phyloP scores from a whole-genome alignment of 2,329 filamentous ascomycete genomes.

The Beauveria rudraprayagi region DNA sequence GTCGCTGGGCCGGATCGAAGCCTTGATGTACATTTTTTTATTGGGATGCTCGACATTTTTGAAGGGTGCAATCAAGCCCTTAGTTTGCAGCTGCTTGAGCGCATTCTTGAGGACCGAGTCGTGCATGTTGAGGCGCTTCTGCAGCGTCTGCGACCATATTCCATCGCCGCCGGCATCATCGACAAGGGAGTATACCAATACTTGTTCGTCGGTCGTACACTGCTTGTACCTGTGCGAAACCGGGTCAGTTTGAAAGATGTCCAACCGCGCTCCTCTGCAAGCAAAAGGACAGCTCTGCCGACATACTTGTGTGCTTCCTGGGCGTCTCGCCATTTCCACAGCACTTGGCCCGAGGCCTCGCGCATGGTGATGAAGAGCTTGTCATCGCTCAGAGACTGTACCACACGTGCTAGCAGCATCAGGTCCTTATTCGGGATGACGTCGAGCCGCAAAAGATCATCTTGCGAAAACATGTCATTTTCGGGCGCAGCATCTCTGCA shows the following conservation, averaged over 20 bases:
- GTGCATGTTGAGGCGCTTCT: constrained; percentile 72
- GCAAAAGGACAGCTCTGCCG: not conserved
- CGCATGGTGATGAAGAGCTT: constrained; percentile 46
- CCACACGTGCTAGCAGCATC: constrained; percentile 44
- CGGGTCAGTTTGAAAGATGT: not conserved
- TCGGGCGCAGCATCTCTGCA: constrained; percentile 42
- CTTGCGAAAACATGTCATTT: constrained; percentile 47
- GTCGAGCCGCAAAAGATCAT: constrained; percentile 48
- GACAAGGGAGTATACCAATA: constrained; percentile 80
- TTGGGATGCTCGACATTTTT: constrained; percentile 86
- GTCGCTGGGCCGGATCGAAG: constrained; percentile 74
- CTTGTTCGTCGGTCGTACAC: constrained; percentile 62
- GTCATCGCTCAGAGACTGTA: constrained; percentile 52
- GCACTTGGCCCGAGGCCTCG: constrained; percentile 31
- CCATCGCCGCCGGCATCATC: constrained; percentile 78
- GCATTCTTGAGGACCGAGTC: constrained; percentile 73
- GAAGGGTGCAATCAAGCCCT: constrained; percentile 77
- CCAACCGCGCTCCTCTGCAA: not conserved
- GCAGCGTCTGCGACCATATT: constrained; percentile 85
- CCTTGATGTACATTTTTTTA: constrained; percentile 94
- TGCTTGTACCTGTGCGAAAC: constrained; percentile 42
- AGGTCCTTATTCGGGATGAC: constrained; percentile 51
- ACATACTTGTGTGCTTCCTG: constrained; percentile 56
- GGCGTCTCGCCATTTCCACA: constrained; percentile 50
- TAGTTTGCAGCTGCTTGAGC: constrained; percentile 75